Percentiles rank a stretch among this genome's conserved stretches.
Evolutionary conservation across 2,329 filamentous ascomycete species (phyloP).

Genomic region (Ramularia endophylla): DNA sequence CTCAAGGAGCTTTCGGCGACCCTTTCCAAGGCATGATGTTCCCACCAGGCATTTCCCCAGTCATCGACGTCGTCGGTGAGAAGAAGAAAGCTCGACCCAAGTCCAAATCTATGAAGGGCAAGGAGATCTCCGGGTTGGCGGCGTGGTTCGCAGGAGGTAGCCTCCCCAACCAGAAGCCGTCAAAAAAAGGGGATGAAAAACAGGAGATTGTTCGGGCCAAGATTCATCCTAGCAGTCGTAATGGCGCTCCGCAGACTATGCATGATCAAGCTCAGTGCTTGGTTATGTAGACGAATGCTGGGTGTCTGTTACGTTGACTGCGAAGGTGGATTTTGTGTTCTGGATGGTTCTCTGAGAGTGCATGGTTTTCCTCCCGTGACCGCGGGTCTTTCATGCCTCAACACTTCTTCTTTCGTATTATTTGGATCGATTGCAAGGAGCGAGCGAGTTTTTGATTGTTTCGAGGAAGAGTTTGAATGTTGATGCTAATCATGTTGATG

Average conservation of each 20-base stretch:
- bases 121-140: conserved; percentile 21
- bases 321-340: too few relatives aligned
- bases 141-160: conserved; percentile 27
- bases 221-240: too few relatives aligned
- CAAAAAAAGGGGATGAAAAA: conserved; percentile 4
- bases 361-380: conserved; percentile 3
- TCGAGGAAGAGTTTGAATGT: too few relatives aligned
- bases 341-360: not conserved
- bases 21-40: conserved; percentile 13
- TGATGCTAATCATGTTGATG: too few relatives aligned
- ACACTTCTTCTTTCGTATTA: not conserved
- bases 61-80: conserved; percentile 6
- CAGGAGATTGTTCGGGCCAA: too few relatives aligned
- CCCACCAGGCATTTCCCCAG: conserved; percentile 5
- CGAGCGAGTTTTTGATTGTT: not conserved
- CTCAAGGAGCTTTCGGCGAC: conserved; percentile 14
- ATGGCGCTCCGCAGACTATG: too few relatives aligned
- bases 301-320: too few relatives aligned
- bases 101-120: conserved; percentile 17
- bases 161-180: conserved; percentile 10
- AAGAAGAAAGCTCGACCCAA: conserved; percentile 17
- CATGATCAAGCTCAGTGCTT: too few relatives aligned
- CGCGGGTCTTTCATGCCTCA: conserved; percentile 4
- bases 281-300: too few relatives aligned
- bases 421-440: not conserved